Percentiles rank a stretch among this genome's conserved stretches.
Conservation (phyloP, 2,329 filamentous ascomycete genomes). For the Cryphonectria japonica region DNA sequence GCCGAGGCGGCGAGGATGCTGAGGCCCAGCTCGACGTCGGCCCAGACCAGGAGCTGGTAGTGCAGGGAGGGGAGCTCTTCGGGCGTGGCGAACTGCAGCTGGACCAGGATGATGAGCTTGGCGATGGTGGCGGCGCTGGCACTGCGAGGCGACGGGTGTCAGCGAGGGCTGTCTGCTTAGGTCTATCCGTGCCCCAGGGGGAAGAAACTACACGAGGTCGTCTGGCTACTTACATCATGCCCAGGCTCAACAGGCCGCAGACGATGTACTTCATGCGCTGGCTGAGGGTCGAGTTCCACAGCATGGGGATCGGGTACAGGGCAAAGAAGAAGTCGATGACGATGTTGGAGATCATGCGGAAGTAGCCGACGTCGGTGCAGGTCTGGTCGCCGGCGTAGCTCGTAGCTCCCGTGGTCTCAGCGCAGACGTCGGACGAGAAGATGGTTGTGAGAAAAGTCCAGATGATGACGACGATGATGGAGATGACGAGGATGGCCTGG, state of each 20-base stretch:
- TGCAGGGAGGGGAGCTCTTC: conserved; percentile 34
- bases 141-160: conserved; percentile 26
- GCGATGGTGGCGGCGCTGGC: conserved; percentile 41
- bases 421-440: conserved; percentile 39
- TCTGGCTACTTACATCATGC: conserved; percentile 36
- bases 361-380: conserved; percentile 37
- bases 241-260: conserved; percentile 38
- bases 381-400: conserved; percentile 37
- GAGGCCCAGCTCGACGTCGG: conserved; percentile 33
- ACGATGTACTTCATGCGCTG: conserved; percentile 36
- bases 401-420: conserved; percentile 33
- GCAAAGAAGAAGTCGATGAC: conserved; percentile 43
- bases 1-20: conserved; percentile 36
- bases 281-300: conserved; percentile 37
- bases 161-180: background rate
- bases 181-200: too few relatives aligned
- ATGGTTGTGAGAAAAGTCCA: conserved; percentile 32
- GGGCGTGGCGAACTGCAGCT: conserved; percentile 32
- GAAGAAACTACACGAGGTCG: background rate
- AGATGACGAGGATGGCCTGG: conserved; percentile 34
- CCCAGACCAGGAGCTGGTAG: conserved; percentile 39
- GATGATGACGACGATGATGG: conserved; percentile 21
- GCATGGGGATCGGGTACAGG: conserved; percentile 37
- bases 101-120: conserved; percentile 39
- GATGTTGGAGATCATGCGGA: conserved; percentile 41